Evolutionary conservation across 208 protist genomes (phyloP).

Genomic region (Endotrypanum monterogeii): DNA sequence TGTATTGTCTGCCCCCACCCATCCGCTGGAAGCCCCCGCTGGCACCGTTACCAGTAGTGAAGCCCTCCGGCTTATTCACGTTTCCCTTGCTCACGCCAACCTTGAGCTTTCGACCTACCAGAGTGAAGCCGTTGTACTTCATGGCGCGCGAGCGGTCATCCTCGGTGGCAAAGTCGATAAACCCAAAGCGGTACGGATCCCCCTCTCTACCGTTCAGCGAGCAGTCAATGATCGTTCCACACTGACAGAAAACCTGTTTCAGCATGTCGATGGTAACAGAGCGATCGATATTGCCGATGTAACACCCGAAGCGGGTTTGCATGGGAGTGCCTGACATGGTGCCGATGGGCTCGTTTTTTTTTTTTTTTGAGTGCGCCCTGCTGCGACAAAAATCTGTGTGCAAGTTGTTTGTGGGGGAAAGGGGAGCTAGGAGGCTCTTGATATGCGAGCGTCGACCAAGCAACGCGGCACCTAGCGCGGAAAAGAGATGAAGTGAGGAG

Average conservation of each 20-base stretch:
- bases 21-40: constrained; percentile 6
- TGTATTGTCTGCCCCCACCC: background rate
- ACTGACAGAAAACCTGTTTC: constrained; percentile 77
- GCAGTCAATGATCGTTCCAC: constrained; percentile 82
- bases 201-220: constrained; percentile 82
- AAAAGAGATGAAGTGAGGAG: too few relatives aligned
- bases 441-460: too few relatives aligned
- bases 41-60: constrained; percentile 26
- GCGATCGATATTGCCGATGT: constrained; percentile 88
- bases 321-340: constrained; percentile 31
- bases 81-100: constrained; percentile 89
- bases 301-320: constrained; percentile 77
- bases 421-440: too few relatives aligned
- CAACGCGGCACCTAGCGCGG: too few relatives aligned
- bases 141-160: constrained; percentile 76
- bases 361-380: background rate
- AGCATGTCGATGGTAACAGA: constrained; percentile 80
- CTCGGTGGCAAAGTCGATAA: constrained; percentile 87
- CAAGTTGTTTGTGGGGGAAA: background rate
- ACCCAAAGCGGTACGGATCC: constrained; percentile 86
- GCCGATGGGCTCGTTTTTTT: background rate
- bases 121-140: constrained; percentile 87
- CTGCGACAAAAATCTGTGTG: background rate
- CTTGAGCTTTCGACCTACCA: constrained; percentile 77
- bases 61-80: constrained; percentile 50